Percentiles rank a stretch among this genome's conserved stretches.
These are phyloP conservation scores for Chytriomyces hyalinus DNA, from an alignment of 192 early-diverging fungal genomes.

Conservation along the genomic window DNA sequence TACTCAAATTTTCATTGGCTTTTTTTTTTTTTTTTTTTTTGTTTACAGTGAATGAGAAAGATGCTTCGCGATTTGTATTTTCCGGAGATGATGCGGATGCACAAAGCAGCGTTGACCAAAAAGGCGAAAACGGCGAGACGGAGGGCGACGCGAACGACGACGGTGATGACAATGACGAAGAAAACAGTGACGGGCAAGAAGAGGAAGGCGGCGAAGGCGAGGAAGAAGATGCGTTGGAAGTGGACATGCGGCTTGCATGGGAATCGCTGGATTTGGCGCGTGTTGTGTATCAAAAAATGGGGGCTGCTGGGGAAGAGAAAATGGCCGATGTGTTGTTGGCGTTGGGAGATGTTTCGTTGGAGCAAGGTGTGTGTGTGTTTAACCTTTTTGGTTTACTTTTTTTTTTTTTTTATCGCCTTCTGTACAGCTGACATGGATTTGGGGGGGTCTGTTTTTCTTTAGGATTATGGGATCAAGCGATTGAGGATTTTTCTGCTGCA, in stretches of 20 bases:
- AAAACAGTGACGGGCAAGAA: conserved; percentile 13
- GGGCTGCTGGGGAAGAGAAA: conserved; percentile 36
- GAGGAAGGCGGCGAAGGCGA: conserved; percentile 53
- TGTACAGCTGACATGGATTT: not conserved
- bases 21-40: no score
- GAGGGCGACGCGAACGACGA: conserved; percentile 32
- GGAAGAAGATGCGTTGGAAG: conserved; percentile 11
- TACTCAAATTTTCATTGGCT: not conserved
- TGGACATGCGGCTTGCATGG: conserved; percentile 78
- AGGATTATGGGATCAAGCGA: conserved; percentile 74
- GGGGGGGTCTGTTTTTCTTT: conserved; percentile 1
- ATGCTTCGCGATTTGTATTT: conserved; percentile 32
- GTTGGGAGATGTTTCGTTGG: conserved; percentile 87
- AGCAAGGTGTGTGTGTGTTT: conserved; percentile 63
- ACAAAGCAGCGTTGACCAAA: not conserved
- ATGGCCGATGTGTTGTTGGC: conserved; percentile 74
- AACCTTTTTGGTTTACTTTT: not conserved
- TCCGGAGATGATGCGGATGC: conserved; percentile 51
- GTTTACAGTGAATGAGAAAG: conserved; percentile 22
- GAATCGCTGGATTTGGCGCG: conserved; percentile 84
- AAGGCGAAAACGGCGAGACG: not conserved
- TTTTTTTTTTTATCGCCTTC: not conserved
- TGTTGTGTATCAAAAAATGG: conserved; percentile 70
- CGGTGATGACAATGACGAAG: conserved; percentile 38
- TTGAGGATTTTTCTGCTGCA: conserved; percentile 63